Percentiles rank a stretch among this genome's conserved stretches.
Conservation (phyloP, 176 grass and related monocot species). For the Elaeis guineensis region DNA sequence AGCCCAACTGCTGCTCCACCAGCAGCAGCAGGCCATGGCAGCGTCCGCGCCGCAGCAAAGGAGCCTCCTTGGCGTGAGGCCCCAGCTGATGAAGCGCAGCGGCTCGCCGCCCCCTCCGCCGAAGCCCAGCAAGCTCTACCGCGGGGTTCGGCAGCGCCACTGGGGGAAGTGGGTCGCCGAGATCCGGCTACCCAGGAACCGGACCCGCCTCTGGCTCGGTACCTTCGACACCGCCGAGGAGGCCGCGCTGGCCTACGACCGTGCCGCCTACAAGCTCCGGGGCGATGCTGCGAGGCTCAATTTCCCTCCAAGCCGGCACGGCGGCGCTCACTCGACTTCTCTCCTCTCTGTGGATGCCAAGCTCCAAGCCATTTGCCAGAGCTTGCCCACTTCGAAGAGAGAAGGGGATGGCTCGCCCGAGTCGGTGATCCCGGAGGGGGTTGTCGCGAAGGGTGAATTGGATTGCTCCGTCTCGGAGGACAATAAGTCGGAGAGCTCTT, state of each 20-base stretch:
- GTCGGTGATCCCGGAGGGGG: neutral
- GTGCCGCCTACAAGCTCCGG: constrained; percentile 60
- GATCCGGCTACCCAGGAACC: constrained; percentile 70
- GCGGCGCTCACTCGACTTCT: constrained; percentile 19
- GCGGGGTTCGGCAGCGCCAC: constrained; percentile 64
- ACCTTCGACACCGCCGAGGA: constrained; percentile 91
- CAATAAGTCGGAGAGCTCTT: constrained; percentile 14
- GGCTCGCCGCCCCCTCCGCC: neutral
- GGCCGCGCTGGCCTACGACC: constrained; percentile 74
- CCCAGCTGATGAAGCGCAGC: constrained; percentile 12
- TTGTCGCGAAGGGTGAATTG: neutral
- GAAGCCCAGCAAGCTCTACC: constrained; percentile 13
- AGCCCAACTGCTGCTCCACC: neutral
- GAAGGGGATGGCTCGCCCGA: neutral
- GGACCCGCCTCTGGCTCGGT: constrained; percentile 76
- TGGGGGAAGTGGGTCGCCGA: constrained; percentile 98
- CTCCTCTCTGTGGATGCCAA: constrained; percentile 10
- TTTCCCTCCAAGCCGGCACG: constrained; percentile 40
- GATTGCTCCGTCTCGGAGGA: neutral
- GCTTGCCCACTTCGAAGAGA: neutral
- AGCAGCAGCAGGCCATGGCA: neutral
- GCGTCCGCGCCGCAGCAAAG: neutral
- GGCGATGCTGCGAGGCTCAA: constrained; percentile 61
- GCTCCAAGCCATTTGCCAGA: constrained; percentile 14
- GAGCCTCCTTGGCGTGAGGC: neutral